Base-by-base conservation (phyloP, 495 filamentous ascomycete species). In the Lentithecium fluviatile region DNA sequence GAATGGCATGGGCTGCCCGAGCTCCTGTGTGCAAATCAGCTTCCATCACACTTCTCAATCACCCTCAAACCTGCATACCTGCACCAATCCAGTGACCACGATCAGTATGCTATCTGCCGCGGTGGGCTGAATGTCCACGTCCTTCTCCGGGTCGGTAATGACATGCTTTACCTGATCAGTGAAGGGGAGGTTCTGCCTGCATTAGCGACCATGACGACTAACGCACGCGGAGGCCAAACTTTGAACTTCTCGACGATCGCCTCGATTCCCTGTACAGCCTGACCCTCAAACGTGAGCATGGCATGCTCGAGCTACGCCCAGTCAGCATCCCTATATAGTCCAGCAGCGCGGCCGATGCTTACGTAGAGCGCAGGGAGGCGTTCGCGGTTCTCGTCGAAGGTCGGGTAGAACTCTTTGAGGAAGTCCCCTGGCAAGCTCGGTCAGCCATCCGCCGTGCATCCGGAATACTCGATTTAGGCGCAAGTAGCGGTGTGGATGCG, bases 271-370 rank as follows among this genome's bases (percentile, higher is more conserved):
- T 80, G 76, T 32, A 81, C 58, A 13, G 84, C 78, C 26, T 66
- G 51, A 34, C 76, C 82, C 82, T 98, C 89, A 71, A 96, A 97
- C 24, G 93, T 97, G 79, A 97, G 79, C 88, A 95, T 95, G 42
- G 94, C 97, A 43, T 86, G 71, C 0, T 86, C 82, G 58, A 90
- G 85, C 93, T 97, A 52, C 26, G 20, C 37, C 32, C 13, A 45
- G 13, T 45, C 20, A 55, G 43, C 37, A 52, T 55, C 54, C 38
- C 42, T 43, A 24, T 23, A 13, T 4, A 32, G 43, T 15, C 55
- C 23, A 10, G 19, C 24, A 26, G 20, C 32, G 6, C 36, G 24
- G 10, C 12, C 23, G 48, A 43, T 61, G 75, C 81, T 56, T 82
- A 95, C 92, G 78, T 97, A 97, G 76, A 97, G 88, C 48, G 74